These are phyloP conservation scores for slime mould (Dictyostelium discoideum) DNA, from an alignment of 78 protist species.

Conservation along the genomic window dicty_2.7 NC_007090.3:3372501-3373000, in stretches of 20 bases:
- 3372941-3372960: constrained; percentile 91
- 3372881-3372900: constrained; percentile 78
- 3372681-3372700: neutral
- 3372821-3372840: constrained; percentile 7
- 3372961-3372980: neutral
- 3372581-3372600: constrained; percentile 74
- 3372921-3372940: constrained; percentile 92
- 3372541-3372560: constrained; percentile 77
- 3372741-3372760: constrained; percentile 56
- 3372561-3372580: constrained; percentile 87
- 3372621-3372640: constrained; percentile 68
- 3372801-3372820: constrained; percentile 55
- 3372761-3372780: constrained; percentile 1
- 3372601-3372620: constrained; percentile 67
- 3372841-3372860: constrained; percentile 42
- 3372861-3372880: constrained; percentile 45
- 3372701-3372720: neutral
- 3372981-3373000: neutral
- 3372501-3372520: constrained; percentile 91
- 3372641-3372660: constrained; percentile 43
- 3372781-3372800: constrained; percentile 32
- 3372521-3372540: constrained; percentile 28
- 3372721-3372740: neutral
- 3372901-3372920: constrained; percentile 87
- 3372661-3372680: neutral